These are phyloP conservation scores for Suillus paluster DNA, from an alignment of 768 basidiomycete species.

Conservation along the genomic window DNA sequence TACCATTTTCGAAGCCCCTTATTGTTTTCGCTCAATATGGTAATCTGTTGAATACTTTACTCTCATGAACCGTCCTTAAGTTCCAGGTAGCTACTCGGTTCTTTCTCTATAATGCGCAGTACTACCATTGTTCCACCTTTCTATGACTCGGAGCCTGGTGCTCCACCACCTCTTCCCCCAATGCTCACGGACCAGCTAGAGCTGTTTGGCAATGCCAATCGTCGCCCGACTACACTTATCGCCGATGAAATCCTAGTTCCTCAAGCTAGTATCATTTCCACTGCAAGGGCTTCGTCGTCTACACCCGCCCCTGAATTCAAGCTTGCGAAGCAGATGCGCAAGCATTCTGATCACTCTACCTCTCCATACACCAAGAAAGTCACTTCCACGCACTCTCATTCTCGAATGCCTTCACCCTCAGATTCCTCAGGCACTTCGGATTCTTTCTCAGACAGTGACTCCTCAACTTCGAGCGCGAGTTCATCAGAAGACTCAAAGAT, in stretches of 20 bases:
- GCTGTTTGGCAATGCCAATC: neutral
- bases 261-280: neutral
- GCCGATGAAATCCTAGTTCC: constrained; percentile 5
- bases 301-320: neutral
- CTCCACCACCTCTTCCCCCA: neutral
- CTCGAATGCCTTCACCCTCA: neutral
- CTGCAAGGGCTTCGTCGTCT: neutral
- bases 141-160: neutral
- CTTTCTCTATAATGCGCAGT: constrained; percentile 2
- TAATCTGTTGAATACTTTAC: constrained; percentile 1
- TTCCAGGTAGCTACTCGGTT: neutral
- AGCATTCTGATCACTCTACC: neutral
- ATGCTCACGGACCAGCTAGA: constrained; percentile 11
- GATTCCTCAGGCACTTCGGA: neutral
- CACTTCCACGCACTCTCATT: neutral
- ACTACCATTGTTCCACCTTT: constrained; percentile 9
- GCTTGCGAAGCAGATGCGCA: neutral
- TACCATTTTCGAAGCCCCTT: neutral
- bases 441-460: constrained; percentile 1
- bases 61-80: neutral
- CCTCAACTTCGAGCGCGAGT: neutral
- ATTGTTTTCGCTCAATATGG: neutral
- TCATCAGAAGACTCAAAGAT: constrained; percentile 21
- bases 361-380: neutral
- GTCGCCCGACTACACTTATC: neutral